These are phyloP conservation scores for Cladosporium sp. DNA, from an alignment of 2,329 filamentous ascomycete genomes.

Conservation along the genomic window DNA sequence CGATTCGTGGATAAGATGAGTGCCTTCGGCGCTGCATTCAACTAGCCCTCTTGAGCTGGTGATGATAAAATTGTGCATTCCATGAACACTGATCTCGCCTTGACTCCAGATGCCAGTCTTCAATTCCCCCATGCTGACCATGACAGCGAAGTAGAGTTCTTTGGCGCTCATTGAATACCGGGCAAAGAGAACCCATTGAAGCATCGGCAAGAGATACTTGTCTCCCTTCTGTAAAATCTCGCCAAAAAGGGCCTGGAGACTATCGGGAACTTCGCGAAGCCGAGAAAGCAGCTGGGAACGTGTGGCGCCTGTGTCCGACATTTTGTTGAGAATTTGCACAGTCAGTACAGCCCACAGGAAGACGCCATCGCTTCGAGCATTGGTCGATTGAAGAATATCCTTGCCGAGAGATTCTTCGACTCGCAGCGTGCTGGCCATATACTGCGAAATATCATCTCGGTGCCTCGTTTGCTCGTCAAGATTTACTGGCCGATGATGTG, in stretches of 20 bases:
- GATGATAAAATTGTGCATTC: not conserved
- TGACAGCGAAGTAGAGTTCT: not conserved
- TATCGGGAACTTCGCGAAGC: not conserved
- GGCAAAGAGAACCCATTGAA: not conserved
- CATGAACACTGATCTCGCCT: not conserved
- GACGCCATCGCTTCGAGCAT: not conserved
- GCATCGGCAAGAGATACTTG: too few relatives aligned
- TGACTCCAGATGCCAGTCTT: not conserved
- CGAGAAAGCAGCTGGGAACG: not conserved
- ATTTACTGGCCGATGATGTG: not conserved
- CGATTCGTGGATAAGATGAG: constrained; percentile 5
- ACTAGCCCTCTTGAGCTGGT: not conserved
- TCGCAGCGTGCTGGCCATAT: not conserved
- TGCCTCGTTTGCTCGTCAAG: not conserved
- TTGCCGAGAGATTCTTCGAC: not conserved
- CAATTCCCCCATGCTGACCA: not conserved
- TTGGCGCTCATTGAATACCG: not conserved
- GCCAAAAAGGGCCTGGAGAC: not conserved
- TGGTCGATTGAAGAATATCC: not conserved
- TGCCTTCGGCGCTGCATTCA: not conserved
- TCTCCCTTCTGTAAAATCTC: not conserved
- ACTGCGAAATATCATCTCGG: not conserved
- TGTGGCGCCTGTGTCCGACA: not conserved
- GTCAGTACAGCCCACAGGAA: not conserved
- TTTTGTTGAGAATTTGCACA: not conserved